Evolutionary conservation across 2,329 filamentous ascomycete species (phyloP).

Genomic region (Colletotrichum zoysiae): DNA sequence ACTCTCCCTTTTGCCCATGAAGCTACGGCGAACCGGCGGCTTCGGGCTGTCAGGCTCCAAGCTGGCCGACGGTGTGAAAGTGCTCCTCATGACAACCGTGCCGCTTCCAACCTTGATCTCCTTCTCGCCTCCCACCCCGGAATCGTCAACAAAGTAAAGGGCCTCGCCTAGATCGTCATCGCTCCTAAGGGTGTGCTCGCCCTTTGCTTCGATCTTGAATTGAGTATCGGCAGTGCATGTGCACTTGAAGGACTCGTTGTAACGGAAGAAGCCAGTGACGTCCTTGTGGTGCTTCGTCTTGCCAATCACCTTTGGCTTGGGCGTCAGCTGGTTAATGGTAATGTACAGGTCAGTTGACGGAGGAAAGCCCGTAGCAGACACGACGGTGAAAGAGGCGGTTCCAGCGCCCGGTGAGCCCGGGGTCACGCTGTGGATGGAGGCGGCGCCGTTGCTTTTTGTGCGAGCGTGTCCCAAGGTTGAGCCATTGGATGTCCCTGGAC

Average conservation of each 20-base stretch:
- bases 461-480: slow-evolving; percentile 58
- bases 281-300: slow-evolving; percentile 94
- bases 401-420: slow-evolving; percentile 74
- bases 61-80: slow-evolving; percentile 67
- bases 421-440: slow-evolving; percentile 75
- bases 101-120: slow-evolving; percentile 80
- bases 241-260: slow-evolving; percentile 84
- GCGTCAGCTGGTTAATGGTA: slow-evolving; percentile 73
- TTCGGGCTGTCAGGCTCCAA: slow-evolving; percentile 61
- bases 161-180: slow-evolving; percentile 88
- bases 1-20: slow-evolving; percentile 67
- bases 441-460: slow-evolving; percentile 70
- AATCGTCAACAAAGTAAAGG: slow-evolving; percentile 92
- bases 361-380: slow-evolving; percentile 84
- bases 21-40: slow-evolving; percentile 63
- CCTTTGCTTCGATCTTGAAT: slow-evolving; percentile 88
- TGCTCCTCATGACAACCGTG: slow-evolving; percentile 78
- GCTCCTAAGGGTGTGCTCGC: slow-evolving; percentile 85
- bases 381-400: slow-evolving; percentile 82
- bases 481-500: slow-evolving; percentile 53
- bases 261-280: slow-evolving; percentile 73
- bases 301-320: slow-evolving; percentile 83
- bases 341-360: slow-evolving; percentile 84
- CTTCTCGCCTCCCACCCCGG: slow-evolving; percentile 76
- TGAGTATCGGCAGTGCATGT: slow-evolving; percentile 83